A percentile compares a stretch with the other conserved stretches of the same genome.
Conservation (phyloP, 345 rosid genomes). For the Boechera stricta region DNA sequence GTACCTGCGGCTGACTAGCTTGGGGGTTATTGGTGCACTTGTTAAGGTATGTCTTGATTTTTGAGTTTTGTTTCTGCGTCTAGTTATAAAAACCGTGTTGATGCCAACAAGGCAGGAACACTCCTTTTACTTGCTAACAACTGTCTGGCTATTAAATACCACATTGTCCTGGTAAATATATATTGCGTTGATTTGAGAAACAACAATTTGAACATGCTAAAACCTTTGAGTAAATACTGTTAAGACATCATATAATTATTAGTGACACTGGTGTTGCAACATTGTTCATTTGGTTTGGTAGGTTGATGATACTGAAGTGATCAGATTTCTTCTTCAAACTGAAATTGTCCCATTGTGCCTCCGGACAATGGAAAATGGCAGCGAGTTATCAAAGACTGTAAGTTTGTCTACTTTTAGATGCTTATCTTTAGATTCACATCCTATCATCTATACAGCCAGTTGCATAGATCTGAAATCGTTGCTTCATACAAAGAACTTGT, state of each 20-base stretch:
- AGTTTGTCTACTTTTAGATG: conserved; percentile 41
- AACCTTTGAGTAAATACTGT: conserved; percentile 27
- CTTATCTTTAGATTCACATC: conserved; percentile 27
- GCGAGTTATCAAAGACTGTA: conserved; percentile 56
- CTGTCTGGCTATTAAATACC: conserved; percentile 9
- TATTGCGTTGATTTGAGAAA: conserved; percentile 26
- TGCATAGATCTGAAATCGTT: conserved; percentile 18
- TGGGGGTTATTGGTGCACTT: conserved; percentile 67
- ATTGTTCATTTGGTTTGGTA: conserved; percentile 41
- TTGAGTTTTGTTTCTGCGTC: not conserved
- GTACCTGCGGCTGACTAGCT: conserved; percentile 58
- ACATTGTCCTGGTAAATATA: conserved; percentile 15
- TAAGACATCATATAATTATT: conserved; percentile 11
- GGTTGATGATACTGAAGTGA: conserved; percentile 52
- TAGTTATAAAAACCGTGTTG: conserved; percentile 4
- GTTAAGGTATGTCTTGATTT: conserved; percentile 54
- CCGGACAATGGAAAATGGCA: conserved; percentile 56
- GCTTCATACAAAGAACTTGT: conserved; percentile 7
- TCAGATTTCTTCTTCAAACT: conserved; percentile 50
- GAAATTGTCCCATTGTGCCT: conserved; percentile 58
- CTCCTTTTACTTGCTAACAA: conserved; percentile 12
- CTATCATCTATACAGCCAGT: conserved; percentile 9
- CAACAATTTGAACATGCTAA: conserved; percentile 16
- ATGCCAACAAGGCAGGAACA: conserved; percentile 14
- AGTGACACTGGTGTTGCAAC: conserved; percentile 15